These are phyloP conservation scores for Populus alba DNA, from an alignment of 345 rosid species.

Conservation along the genomic window DNA sequence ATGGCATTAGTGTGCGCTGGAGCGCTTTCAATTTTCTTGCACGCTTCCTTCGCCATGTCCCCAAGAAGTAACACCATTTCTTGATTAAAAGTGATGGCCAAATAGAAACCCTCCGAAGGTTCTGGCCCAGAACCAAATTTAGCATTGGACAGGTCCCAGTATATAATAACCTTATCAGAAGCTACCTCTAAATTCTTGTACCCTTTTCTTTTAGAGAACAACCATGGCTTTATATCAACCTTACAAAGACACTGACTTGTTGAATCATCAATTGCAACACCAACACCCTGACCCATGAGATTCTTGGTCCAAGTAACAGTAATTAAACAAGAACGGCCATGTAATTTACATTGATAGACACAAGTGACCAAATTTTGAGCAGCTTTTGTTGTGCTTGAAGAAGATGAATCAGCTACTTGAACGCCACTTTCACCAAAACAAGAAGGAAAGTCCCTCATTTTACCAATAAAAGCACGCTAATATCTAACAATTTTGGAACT, in stretches of 20 bases:
- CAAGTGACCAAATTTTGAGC: slow-evolving; percentile 80
- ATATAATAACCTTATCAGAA: slow-evolving; percentile 48
- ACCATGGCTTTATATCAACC: slow-evolving; percentile 87
- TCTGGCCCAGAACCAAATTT: slow-evolving; percentile 84
- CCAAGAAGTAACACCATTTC: slow-evolving; percentile 73
- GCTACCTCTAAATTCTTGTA: slow-evolving; percentile 51
- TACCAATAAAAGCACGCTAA: background rate
- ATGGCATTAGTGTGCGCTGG: slow-evolving; percentile 41
- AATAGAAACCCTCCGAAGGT: slow-evolving; percentile 65
- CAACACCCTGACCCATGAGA: slow-evolving; percentile 83
- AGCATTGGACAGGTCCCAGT: slow-evolving; percentile 76
- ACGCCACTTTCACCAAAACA: slow-evolving; percentile 96
- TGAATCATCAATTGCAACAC: slow-evolving; percentile 65
- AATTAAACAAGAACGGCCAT: slow-evolving; percentile 57
- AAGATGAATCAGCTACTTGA: slow-evolving; percentile 81
- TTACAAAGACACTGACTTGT: slow-evolving; percentile 62
- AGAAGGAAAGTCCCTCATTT: slow-evolving; percentile 94
- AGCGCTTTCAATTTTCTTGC: slow-evolving; percentile 50
- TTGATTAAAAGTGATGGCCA: slow-evolving; percentile 60
- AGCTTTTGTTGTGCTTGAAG: slow-evolving; percentile 51
- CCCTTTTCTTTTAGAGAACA: slow-evolving; percentile 85
- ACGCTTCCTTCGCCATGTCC: slow-evolving; percentile 77
- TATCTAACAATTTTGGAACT: background rate
- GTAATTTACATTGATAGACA: slow-evolving; percentile 65
- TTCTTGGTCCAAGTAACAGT: slow-evolving; percentile 80